Base-by-base conservation (phyloP, 164 flowering plant species). In the Kalanchoe fedtschenkoi region DNA sequence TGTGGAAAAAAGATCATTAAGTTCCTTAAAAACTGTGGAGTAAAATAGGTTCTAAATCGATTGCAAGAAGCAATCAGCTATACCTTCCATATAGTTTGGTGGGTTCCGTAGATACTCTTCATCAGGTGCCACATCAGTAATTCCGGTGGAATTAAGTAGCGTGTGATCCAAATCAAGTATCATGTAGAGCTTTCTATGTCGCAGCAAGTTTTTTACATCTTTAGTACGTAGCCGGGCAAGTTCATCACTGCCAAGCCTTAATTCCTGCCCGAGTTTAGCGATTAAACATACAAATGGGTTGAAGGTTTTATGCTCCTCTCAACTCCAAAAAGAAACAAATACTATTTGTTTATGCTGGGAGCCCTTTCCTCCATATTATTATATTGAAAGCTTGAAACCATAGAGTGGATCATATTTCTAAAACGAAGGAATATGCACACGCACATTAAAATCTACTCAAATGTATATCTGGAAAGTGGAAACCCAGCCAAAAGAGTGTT, bases 111-210 rank as follows among this genome's bases (percentile, higher is more conserved):
- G 70, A 69, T 87, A 77, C 56, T 71, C 82, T 70, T 92, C 98
- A 17, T 83, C 83, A 10, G 74, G 34, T 6, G 77, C 68, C 55
- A 89, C 19, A 69, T 83, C 77, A 11, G 15, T 1, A 60, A 87
- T 65, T 28, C 69, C 66, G 26, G 92, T 80, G 43, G 96, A 87
- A 72, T 89, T 89, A 32, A 92, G 83, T 37, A 92, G 73, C 0
- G 96, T 92, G 60, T 89, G 96, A 65, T 92, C 96, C 58, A 91
- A 76, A 70, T 91, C 96, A 43, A 91, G 84, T 44, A 87, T 80
- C 75, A 91, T 68, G 72, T 66, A 75, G 17, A 92, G 88, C 67
- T 87, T 92, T 58, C 66, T 81, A 39, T 68, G 70, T 4, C 81
- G 76, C 39, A 83, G 56, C 68, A 86, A 70, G n/a, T 67, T 70